A percentile compares a stretch with the other conserved stretches of the same genome.
These are phyloP conservation scores for Puccinia coronata DNA, from an alignment of 1,284 basidiomycete genomes.

Conservation along the genomic window DNA sequence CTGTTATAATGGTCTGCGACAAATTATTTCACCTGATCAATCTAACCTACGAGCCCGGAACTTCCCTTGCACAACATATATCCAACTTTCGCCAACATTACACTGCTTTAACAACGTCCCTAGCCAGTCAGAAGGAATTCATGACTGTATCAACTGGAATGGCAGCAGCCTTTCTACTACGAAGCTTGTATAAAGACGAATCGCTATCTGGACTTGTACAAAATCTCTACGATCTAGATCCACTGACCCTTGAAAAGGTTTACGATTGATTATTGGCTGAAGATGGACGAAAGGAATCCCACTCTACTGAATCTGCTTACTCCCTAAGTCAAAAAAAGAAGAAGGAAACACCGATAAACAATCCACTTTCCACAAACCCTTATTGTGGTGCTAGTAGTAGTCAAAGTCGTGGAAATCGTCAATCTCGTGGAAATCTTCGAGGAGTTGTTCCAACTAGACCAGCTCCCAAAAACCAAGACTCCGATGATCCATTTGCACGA, in stretches of 20 bases:
- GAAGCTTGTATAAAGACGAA: background rate
- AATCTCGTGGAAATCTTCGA: too few species aligned
- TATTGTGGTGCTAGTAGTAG: too few species aligned
- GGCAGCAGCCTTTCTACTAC: background rate
- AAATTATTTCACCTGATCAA: background rate
- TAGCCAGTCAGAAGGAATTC: background rate
- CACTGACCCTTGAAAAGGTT: background rate
- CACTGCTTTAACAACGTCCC: background rate
- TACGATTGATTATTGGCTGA: background rate
- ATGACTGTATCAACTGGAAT: background rate
- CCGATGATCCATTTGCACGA: too few species aligned
- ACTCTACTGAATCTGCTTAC: too few species aligned
- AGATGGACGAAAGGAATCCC: background rate
- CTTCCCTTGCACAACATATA: background rate
- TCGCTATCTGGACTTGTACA: background rate
- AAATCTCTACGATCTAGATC: background rate
- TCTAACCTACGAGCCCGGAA: background rate
- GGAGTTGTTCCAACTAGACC: too few species aligned
- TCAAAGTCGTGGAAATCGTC: too few species aligned
- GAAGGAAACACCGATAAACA: too few species aligned
- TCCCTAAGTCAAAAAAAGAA: too few species aligned
- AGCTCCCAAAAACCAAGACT: too few species aligned
- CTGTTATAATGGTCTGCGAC: background rate
- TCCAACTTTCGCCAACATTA: background rate
- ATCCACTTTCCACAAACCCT: too few species aligned